Evolutionary conservation across 129 eudicot genomes (phyloP), one percentile per base, ranked within the genome.

Genomic region (Lactuca saligna): DNA sequence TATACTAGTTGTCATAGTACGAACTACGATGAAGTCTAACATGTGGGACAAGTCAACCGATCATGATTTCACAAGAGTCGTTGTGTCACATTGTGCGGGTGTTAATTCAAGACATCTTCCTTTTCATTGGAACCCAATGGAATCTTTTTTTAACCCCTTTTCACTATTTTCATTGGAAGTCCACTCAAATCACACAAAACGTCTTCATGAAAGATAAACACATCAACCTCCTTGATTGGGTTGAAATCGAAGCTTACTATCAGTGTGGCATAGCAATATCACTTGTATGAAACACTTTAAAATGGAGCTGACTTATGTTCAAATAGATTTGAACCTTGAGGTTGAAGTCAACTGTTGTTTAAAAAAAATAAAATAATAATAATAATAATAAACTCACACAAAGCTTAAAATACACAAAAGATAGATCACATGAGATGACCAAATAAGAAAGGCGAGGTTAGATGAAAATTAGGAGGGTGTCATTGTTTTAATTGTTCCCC

Each of bases 391-490:
- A 20, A 20, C 20, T 8, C 65, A 33, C 29, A 58, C 7, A 33
- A 31, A 33, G 33, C 64, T 0, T 61, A 38, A 46, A 46, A 17
- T 34, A 34, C 49, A 17, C 3, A 16, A 12, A 39, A 25, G 29
- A 48, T 69, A 53, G 31, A 62, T 63, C 41, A 74, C 33, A 32
- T 17, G 29, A 71, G 5, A 32, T 41, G 41, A 31, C 13, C 17
- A 11, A 42, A 48, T 48, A 46, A 33, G 3, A 65, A 12, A 12
- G 35, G 12, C 35, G 25, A 38, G 6, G 42, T 39, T 51, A 68
- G 57, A 68, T 68, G 69, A 57, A 51, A 61, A 61, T 76, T 76
- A 76, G 71, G 71, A 69, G 63, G 49, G 75, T 61, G 71, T 76
- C 76, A 69, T 61, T 61, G 71, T 76, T 54, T 69, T 54, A 69